Percentiles rank a stretch among this genome's conserved stretches.
Conservation (phyloP, 805 yeast genomes). For the Diddensiella santjacobensis region DNA sequence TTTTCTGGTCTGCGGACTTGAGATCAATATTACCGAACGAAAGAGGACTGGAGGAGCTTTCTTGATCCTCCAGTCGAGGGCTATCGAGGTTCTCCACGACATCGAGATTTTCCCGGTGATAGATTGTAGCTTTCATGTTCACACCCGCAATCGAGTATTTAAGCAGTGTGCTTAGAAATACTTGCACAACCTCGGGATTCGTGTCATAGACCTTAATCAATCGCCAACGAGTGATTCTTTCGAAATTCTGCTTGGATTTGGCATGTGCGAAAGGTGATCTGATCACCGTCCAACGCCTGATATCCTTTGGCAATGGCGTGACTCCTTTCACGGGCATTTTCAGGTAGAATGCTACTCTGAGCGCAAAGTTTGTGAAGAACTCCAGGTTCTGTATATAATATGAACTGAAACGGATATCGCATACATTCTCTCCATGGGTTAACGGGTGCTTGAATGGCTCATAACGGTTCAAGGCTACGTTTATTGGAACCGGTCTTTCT, state of each 20-base stretch:
- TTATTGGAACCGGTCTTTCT: slow-evolving; percentile 70
- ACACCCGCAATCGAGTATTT: slow-evolving; percentile 79
- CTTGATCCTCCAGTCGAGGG: slow-evolving; percentile 16
- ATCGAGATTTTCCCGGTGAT: slow-evolving; percentile 48
- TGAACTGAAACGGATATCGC: slow-evolving; percentile 63
- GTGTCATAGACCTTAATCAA: slow-evolving; percentile 76
- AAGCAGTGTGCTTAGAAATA: slow-evolving; percentile 72
- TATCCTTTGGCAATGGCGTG: slow-evolving; percentile 60
- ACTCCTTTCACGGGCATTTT: slow-evolving; percentile 84
- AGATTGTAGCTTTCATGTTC: slow-evolving; percentile 72
- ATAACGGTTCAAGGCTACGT: slow-evolving; percentile 74
- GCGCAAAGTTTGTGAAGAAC: slow-evolving; percentile 77
- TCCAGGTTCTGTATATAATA: slow-evolving; percentile 70
- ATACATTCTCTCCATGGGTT: slow-evolving; percentile 67
- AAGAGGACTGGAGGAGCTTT: slow-evolving; percentile 6
- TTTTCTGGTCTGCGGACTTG: slow-evolving; percentile 41
- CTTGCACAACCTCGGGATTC: slow-evolving; percentile 76
- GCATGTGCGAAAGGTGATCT: slow-evolving; percentile 93
- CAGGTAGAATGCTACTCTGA: slow-evolving; percentile 84
- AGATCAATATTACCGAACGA: slow-evolving; percentile 27
- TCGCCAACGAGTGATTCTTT: slow-evolving; percentile 79
- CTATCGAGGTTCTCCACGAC: slow-evolving; percentile 34
- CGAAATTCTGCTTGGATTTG: slow-evolving; percentile 89
- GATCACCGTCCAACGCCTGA: slow-evolving; percentile 90
- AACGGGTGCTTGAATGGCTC: slow-evolving; percentile 70